Evolutionary conservation across 1,284 basidiomycete genomes (phyloP), one percentile per base, ranked within the genome.

Genomic region (Termitomyces sp.): DNA sequence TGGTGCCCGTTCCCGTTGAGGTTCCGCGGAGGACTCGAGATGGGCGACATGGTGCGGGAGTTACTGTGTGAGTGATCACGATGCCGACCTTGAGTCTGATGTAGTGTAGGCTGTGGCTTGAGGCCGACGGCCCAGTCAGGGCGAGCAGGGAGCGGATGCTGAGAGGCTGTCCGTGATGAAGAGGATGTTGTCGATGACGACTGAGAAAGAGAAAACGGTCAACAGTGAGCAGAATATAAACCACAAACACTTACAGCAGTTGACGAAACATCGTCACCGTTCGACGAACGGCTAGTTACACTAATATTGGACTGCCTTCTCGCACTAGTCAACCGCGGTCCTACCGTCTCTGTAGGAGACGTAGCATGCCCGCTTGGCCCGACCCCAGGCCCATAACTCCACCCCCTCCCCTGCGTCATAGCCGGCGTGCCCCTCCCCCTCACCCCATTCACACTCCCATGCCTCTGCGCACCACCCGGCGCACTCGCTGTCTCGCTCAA

Each of bases 91-190:
- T 71, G 67, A 1, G 75, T 68, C 43, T 76, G 59, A 57, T 81
- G 79, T 39, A 84, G 66, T 10, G 79, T 83, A 39, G 83, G 80
- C 56, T 86, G 82, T 0, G 88, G 80, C 64, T 84, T 86, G 33
- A 91, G 72, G 7, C 88, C 87, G 10, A 91, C 86, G 19, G 88
- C 88, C 88, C 89, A 91, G 64, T 91, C 88, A 37, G 88, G 88
- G 53, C 88, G 77, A 3, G 87, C 71, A 9, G 88, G 88, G 42
- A 91, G 74, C 21, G 88, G 88, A 62, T 91, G 88, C 61, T 85
- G 81, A 31, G 84, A 85, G 1, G 86, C 85, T 0, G 81, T 69
- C 43, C 83, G 77, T 39, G 88, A 90, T 10, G 86, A 88, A 1
- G 88, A 88, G 3, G 88, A 89, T 2, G 83, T 84, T 10, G 83